Conservation (phyloP, 768 basidiomycete genomes). For the Macrolepiota fuliginosa region DNA sequence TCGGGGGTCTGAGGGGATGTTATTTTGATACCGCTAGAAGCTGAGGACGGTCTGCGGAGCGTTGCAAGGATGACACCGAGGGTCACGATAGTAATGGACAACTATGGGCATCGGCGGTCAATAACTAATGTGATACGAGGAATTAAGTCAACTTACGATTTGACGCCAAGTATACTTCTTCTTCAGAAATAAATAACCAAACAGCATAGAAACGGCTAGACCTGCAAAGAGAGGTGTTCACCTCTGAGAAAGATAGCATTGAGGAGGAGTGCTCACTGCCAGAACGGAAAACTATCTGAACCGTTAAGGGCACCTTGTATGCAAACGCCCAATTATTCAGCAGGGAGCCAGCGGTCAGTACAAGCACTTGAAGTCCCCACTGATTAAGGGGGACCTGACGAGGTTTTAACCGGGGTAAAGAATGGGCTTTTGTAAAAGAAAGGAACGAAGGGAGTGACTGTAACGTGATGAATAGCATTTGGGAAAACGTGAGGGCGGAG, state of each 20-base stretch:
- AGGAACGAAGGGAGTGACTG: constrained; percentile 68
- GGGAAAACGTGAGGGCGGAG: constrained; percentile 80
- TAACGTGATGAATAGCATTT: constrained; percentile 75
- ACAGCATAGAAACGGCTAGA: constrained; percentile 73
- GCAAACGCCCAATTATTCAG: constrained; percentile 84
- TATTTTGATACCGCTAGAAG: constrained; percentile 18
- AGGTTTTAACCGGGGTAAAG: constrained; percentile 55
- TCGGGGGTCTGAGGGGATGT: constrained; percentile 21
- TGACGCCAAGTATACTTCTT: constrained; percentile 60
- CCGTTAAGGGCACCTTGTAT: constrained; percentile 69
- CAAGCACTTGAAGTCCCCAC: constrained; percentile 72
- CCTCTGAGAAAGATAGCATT: background rate
- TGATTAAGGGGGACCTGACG: constrained; percentile 63
- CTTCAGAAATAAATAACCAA: constrained; percentile 58
- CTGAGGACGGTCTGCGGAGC: constrained; percentile 48
- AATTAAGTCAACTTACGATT: constrained; percentile 42
- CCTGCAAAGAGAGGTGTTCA: constrained; percentile 38
- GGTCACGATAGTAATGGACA: constrained; percentile 66
- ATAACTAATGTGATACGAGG: background rate
- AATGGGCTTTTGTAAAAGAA: constrained; percentile 28
- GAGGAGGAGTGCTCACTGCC: constrained; percentile 47
- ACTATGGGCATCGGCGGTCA: constrained; percentile 30
- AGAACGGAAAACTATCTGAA: constrained; percentile 84
- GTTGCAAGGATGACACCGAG: constrained; percentile 72
- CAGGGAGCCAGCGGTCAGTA: constrained; percentile 64